Evolutionary conservation across 2,329 filamentous ascomycete genomes (phyloP).

Genomic region (Penicillium sp.): DNA sequence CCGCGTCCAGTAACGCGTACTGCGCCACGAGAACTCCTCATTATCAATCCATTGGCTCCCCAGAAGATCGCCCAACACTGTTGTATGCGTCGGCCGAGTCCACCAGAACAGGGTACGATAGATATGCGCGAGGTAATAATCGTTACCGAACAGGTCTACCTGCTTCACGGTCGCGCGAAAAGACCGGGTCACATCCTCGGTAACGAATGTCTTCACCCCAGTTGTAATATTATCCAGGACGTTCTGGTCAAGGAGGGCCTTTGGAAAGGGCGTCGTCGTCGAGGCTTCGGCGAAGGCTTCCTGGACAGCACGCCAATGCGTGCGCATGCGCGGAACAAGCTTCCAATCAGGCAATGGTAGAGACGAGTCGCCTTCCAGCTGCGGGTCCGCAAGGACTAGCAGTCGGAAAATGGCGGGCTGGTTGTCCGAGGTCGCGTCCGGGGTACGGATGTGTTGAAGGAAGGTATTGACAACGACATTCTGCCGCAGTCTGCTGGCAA

Average conservation of each 20-base stretch:
- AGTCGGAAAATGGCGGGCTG: conserved; percentile 75
- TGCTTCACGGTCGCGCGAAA: conserved; percentile 73
- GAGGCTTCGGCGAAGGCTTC: conserved; percentile 20
- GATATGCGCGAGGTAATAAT: conserved; percentile 91
- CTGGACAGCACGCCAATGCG: conserved; percentile 39
- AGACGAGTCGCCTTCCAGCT: conserved; percentile 89
- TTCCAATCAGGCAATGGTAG: conserved; percentile 61
- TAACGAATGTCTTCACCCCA: conserved; percentile 48
- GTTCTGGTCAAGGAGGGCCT: conserved; percentile 23
- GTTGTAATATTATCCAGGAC: conserved; percentile 29
- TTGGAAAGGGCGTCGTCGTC: conserved; percentile 8
- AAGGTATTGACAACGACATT: conserved; percentile 42
- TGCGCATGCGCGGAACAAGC: conserved; percentile 46
- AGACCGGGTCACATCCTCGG: conserved; percentile 70
- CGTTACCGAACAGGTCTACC: conserved; percentile 89
- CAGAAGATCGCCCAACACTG: conserved; percentile 86
- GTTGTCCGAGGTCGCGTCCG: conserved; percentile 18
- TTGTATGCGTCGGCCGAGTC: conserved; percentile 80
- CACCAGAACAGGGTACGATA: conserved; percentile 84
- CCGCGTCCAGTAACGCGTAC: conserved; percentile 75
- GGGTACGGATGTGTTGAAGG: conserved; percentile 38
- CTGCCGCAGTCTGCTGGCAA: conserved; percentile 11
- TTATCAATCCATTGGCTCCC: conserved; percentile 95
- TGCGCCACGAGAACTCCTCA: conserved; percentile 76
- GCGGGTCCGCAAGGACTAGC: conserved; percentile 85